Base-by-base conservation (phyloP, 768 basidiomycete species). In the Leucosporidium scottii region DNA sequence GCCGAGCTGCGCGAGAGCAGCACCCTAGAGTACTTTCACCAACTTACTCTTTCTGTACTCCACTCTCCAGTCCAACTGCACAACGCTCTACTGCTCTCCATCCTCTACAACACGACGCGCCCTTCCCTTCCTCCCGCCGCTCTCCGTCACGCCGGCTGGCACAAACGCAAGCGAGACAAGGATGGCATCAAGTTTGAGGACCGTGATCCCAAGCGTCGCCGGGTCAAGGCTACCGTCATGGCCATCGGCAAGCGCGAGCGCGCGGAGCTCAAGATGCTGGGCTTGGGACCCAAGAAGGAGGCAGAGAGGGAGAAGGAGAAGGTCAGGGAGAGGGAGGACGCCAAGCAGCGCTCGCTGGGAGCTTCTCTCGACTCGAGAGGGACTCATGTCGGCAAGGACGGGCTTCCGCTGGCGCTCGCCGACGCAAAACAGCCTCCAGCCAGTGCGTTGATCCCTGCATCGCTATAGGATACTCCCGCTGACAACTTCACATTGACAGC, bases 71-170 rank as follows among this genome's bases (percentile, higher is more conserved):
- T 68, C 34, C 66, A 72, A 27, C 57, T 75, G 49, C 75, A 75
- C 66, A 71, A 75, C 63, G 71, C 70, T n/a, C 62, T 75, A 30
- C 61, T 75, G 44, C 67, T 75, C 57, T 65, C 73, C 36, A 70
- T 75, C 56, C 65, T 75, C 30, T 74, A 74, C 75, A 75, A 75
- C 62, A 74, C 73, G 12, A 75, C 75, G 21, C 65, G 69, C 20
- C 57, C 73, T 1, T 61, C 68, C 44, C 60, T 71, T 28, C 75
- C 75, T 1, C 69, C 75, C 0, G 62, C 72, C n/a, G 69, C 71
- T n/a, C 47, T 73, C 56, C 59, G 73, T 1, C 71, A 75, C 62
- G 18, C 44, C 4, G 75, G 75, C 44, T 75, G 74, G 68, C 65
- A 64, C 57, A 44, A 74, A 53, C 70, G 75, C 57, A 61, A 70